A percentile compares a stretch with the other conserved stretches of the same genome.
Conservation (phyloP, 768 basidiomycete species). For the Amanita subjunquillea region DNA sequence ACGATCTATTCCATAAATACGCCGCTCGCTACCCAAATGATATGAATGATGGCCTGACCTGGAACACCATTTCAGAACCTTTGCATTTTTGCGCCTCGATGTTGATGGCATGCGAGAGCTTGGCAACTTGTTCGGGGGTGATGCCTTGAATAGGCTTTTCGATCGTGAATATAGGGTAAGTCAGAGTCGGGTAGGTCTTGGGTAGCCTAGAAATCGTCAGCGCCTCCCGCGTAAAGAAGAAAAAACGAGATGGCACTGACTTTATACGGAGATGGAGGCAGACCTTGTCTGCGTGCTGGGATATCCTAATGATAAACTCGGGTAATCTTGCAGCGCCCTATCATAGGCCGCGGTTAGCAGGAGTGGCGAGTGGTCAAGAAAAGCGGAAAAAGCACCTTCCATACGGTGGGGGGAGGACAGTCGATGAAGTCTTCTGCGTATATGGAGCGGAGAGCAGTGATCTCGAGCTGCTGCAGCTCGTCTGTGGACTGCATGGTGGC, state of each 20-base stretch:
- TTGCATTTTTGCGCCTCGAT: conserved; percentile 52
- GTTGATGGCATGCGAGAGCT: conserved; percentile 49
- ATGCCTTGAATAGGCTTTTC: conserved; percentile 58
- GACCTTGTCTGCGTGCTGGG: conserved; percentile 50
- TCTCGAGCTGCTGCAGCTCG: conserved; percentile 59
- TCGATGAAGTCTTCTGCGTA: conserved; percentile 72
- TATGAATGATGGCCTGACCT: conserved; percentile 32
- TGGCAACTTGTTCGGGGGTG: conserved; percentile 41
- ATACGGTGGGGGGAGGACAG: conserved; percentile 66
- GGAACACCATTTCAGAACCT: conserved; percentile 73
- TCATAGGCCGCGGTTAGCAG: conserved; percentile 6
- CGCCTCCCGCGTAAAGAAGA: background rate
- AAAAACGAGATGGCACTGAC: conserved; percentile 29
- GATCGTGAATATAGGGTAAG: conserved; percentile 57
- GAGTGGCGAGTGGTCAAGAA: background rate
- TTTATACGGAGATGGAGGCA: conserved; percentile 61
- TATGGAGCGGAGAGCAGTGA: conserved; percentile 71
- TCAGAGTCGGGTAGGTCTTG: conserved; percentile 68
- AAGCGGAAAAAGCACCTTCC: conserved; percentile 50
- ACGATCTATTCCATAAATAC: conserved; percentile 37
- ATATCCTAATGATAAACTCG: conserved; percentile 68
- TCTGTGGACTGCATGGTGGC: conserved; percentile 30
- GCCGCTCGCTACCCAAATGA: background rate
- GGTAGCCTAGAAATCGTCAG: conserved; percentile 43
- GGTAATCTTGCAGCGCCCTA: conserved; percentile 61